Percentiles rank a stretch among this genome's conserved stretches.
Evolutionary conservation across 257 asterid genomes (phyloP).

Genomic region (Euphrasia confusa): DNA sequence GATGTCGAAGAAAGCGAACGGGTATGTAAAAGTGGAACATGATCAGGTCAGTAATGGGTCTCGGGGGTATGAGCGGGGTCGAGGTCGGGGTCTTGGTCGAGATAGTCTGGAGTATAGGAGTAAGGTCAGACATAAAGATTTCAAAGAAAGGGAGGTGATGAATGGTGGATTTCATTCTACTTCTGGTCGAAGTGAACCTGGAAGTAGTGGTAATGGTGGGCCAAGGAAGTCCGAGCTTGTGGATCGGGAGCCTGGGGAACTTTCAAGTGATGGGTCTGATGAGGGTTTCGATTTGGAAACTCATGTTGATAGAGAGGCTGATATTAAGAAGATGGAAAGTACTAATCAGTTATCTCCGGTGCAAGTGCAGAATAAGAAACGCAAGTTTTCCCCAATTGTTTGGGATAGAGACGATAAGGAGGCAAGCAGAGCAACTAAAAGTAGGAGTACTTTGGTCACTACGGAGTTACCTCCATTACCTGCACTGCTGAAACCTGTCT

Average conservation of each 20-base stretch:
- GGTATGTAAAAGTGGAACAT: slow-evolving; percentile 38
- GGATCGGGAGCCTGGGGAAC: slow-evolving; percentile 85
- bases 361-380: slow-evolving; percentile 42
- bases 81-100: slow-evolving; percentile 26
- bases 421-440: slow-evolving; percentile 34
- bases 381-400: slow-evolving; percentile 80
- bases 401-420: slow-evolving; percentile 81
- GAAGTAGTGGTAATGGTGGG: slow-evolving; percentile 38
- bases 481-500: slow-evolving; percentile 27
- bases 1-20: slow-evolving; percentile 40
- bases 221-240: slow-evolving; percentile 30
- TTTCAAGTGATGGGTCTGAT: slow-evolving; percentile 82
- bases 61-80: slow-evolving; percentile 34
- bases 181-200: slow-evolving; percentile 59
- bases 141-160: slow-evolving; percentile 46
- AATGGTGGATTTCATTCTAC: slow-evolving; percentile 46
- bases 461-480: slow-evolving; percentile 31
- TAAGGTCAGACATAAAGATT: slow-evolving; percentile 52
- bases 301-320: slow-evolving; percentile 30
- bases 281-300: slow-evolving; percentile 50
- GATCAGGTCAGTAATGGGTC: slow-evolving; percentile 42
- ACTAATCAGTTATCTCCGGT: slow-evolving; percentile 33
- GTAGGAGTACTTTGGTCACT: slow-evolving; percentile 26
- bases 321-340: slow-evolving; percentile 35
- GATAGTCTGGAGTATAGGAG: slow-evolving; percentile 34